These are phyloP conservation scores for Penicillium sp. DNA, from an alignment of 2,329 filamentous ascomycete genomes.

Conservation along the genomic window DNA sequence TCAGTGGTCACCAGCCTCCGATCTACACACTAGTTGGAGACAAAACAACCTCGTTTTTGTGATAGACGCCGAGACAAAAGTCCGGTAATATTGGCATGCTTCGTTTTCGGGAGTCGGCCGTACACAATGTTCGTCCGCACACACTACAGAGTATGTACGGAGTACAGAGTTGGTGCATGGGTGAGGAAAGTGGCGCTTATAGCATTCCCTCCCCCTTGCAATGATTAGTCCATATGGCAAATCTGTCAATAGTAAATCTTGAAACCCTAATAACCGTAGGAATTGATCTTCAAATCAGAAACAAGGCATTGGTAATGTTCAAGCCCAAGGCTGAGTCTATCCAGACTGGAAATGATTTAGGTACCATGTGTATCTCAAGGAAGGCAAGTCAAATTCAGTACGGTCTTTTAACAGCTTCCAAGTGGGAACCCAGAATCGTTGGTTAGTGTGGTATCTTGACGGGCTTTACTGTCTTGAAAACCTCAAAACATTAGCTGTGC, in stretches of 20 bases:
- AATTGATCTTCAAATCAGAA: background rate
- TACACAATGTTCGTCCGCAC: background rate
- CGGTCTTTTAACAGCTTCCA: too few species aligned
- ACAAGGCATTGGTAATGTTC: too few species aligned
- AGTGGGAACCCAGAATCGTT: background rate
- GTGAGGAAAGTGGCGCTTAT: background rate
- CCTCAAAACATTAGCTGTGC: background rate
- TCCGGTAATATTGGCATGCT: background rate
- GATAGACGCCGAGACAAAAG: background rate
- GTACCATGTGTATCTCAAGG: too few species aligned
- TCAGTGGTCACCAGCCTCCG: background rate
- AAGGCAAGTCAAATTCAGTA: too few species aligned
- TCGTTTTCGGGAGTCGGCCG: background rate
- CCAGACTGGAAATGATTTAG: too few species aligned
- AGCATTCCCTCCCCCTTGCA: constrained; percentile 3
- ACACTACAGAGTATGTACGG: background rate
- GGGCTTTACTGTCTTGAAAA: background rate
- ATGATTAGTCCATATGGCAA: background rate
- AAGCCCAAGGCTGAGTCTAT: too few species aligned
- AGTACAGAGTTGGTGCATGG: background rate
- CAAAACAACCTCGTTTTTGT: background rate
- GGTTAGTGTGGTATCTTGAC: background rate
- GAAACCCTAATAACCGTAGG: background rate
- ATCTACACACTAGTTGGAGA: background rate
- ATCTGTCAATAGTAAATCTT: background rate